Evolutionary conservation across 129 eudicot species (phyloP).

Genomic region (Flaveria robusta): DNA sequence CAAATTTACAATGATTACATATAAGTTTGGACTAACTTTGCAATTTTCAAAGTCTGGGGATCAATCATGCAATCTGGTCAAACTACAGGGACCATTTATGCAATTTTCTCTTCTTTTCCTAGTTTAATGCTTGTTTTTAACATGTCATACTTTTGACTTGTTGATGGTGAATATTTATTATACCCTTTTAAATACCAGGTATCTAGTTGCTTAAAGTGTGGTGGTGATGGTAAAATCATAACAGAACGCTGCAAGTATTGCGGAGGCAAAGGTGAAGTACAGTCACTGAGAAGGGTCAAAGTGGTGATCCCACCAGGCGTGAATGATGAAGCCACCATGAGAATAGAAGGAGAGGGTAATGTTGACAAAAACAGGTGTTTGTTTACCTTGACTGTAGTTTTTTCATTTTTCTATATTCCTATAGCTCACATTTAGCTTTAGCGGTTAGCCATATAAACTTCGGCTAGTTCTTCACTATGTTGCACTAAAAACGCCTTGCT

Average conservation of each 20-base stretch:
- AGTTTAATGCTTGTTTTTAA: background rate
- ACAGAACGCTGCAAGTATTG: constrained; percentile 66
- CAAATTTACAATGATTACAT: no score
- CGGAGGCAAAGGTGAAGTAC: constrained; percentile 66
- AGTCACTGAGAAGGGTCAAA: constrained; percentile 48
- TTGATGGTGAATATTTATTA: background rate
- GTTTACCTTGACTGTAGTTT: background rate
- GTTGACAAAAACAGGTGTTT: constrained; percentile 63
- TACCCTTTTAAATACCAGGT: constrained; percentile 44
- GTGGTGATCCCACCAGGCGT: constrained; percentile 83
- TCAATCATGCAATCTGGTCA: no score
- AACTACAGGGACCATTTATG: no score
- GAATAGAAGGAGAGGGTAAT: constrained; percentile 81
- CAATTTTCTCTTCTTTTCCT: no score
- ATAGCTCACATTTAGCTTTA: background rate
- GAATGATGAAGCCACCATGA: constrained; percentile 70
- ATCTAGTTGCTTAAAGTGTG: constrained; percentile 74
- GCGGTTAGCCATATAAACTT: background rate
- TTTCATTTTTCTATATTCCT: background rate
- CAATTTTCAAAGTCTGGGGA: no score
- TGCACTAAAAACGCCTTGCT: no score
- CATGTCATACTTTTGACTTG: background rate
- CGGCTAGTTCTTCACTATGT: no score
- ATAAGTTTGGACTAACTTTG: no score
- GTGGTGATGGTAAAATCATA: constrained; percentile 73